Evolutionary conservation across 164 flowering plant species (phyloP), one percentile per base, ranked within the genome.

Genomic region (Umbilicus rupestris): DNA sequence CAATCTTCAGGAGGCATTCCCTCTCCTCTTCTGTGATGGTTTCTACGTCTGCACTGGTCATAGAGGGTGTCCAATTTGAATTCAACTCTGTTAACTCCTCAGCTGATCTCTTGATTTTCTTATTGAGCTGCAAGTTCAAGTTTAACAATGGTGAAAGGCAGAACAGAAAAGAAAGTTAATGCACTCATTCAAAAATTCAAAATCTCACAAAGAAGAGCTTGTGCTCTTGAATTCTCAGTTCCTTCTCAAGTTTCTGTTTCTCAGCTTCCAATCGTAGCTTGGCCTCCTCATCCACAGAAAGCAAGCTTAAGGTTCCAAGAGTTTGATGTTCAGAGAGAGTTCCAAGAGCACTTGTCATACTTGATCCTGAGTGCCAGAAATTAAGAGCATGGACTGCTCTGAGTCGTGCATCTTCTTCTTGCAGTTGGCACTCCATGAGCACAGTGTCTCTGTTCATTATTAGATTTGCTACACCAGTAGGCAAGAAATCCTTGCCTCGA

Each of bases 401-500:
- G 22, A 66, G 57, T 35, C 95, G 81, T 62, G 91, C 89, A 73
- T 70, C 72, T 80, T 93, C 98, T 81, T 93, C 98, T 35, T 73
- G 71, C 63, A 78, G 73, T 63, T 84, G 88, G 69, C 75, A 78
- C 55, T 64, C 74, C 66, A 62, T 73, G 63, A 90, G 86, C 74
- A 79, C 86, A 62, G 37, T 19, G 78, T 93, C 96, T 78, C 98
- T 82, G 55, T 82, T 77, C 26, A 63, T 74, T 64, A 91, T 76
- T 47, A 79, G 39, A 71, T 75, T 73, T 68, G 82, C 93, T 68
- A 84, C 86, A 37, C 68, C 69, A 28, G 71, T 7, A 67, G 97
- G 89, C 66, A 94, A 77, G 69, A 94, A 91, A 76, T 94, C 97
- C 68, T 94, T 91, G 65, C 98, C 98, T 77, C 98, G 81, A 72